Conservation (phyloP, 208 protist species). For the Acanthamoeba sp. region DNA sequence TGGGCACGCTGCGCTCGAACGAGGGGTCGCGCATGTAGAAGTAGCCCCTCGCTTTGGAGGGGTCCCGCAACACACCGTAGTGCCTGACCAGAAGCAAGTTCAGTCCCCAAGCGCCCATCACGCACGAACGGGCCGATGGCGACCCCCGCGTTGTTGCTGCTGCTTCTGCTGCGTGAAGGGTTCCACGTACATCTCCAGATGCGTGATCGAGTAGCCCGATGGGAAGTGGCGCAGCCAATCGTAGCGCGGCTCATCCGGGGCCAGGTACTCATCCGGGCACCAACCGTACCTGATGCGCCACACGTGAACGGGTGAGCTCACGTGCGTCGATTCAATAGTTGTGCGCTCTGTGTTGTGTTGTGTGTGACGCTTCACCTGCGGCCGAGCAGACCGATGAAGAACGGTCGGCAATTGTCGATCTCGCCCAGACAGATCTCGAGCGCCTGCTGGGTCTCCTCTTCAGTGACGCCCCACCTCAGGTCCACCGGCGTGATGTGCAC, state of each 20-base stretch:
- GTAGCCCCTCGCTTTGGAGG: conserved; percentile 77
- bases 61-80: conserved; percentile 88
- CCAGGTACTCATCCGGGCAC: conserved; percentile 57
- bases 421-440: conserved; percentile 94
- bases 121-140: no score
- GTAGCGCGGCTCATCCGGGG: conserved; percentile 68
- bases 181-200: conserved; percentile 95
- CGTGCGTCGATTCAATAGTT: no score
- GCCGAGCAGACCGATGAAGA: conserved; percentile 94
- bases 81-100: background rate
- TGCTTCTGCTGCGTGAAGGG: no score
- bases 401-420: conserved; percentile 94
- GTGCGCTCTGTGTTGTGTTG: background rate
- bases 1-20: conserved; percentile 52
- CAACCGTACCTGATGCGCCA: conserved; percentile 55
- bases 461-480: conserved; percentile 96
- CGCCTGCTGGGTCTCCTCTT: conserved; percentile 89
- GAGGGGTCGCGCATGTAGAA: conserved; percentile 90
- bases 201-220: conserved; percentile 93
- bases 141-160: no score
- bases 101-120: background rate
- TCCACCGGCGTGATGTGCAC: conserved; percentile 92
- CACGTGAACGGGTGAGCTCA: no score
- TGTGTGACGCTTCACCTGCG: no score
- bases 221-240: conserved; percentile 85